These are phyloP conservation scores for Tolypocladium amazonense DNA, from an alignment of 2,329 filamentous ascomycete species.

Conservation along the genomic window DNA sequence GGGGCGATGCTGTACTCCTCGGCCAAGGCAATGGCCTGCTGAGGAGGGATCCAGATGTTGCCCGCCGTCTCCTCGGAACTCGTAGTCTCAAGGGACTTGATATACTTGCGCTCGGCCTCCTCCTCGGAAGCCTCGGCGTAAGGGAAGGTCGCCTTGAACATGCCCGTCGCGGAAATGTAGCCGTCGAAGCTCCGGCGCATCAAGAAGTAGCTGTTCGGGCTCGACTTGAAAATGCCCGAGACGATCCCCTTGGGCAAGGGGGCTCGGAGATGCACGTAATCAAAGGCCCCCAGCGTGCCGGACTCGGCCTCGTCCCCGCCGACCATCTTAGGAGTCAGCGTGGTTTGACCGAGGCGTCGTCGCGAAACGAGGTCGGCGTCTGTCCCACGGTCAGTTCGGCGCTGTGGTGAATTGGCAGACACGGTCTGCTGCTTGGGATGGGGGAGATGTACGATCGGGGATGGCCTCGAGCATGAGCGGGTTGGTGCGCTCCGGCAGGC, in stretches of 20 bases:
- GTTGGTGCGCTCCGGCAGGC: constrained; percentile 52
- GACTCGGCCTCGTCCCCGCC: constrained; percentile 64
- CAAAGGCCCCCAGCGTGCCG: constrained; percentile 71
- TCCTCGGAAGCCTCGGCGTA: constrained; percentile 65
- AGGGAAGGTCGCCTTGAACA: constrained; percentile 87
- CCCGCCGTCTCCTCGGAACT: constrained; percentile 89
- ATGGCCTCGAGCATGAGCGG: constrained; percentile 55
- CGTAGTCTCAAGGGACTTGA: constrained; percentile 73
- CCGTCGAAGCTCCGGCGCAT: constrained; percentile 86
- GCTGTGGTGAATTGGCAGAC: constrained; percentile 4
- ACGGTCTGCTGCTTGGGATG: neutral
- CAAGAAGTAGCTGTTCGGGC: constrained; percentile 89
- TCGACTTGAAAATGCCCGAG: constrained; percentile 85
- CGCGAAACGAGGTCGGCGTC: constrained; percentile 68
- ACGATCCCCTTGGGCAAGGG: constrained; percentile 84
- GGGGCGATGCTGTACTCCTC: constrained; percentile 76
- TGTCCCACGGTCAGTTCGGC: constrained; percentile 24
- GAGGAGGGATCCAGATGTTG: constrained; percentile 89
- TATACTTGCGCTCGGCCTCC: constrained; percentile 65
- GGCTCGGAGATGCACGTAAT: constrained; percentile 91
- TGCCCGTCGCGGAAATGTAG: constrained; percentile 75
- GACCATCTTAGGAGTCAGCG: constrained; percentile 72
- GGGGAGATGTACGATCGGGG: constrained; percentile 43
- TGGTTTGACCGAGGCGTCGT: constrained; percentile 85
- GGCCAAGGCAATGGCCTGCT: constrained; percentile 69